phyloP scores from a whole-genome alignment of 495 filamentous ascomycete species.

The Letharia columbiana region DNA sequence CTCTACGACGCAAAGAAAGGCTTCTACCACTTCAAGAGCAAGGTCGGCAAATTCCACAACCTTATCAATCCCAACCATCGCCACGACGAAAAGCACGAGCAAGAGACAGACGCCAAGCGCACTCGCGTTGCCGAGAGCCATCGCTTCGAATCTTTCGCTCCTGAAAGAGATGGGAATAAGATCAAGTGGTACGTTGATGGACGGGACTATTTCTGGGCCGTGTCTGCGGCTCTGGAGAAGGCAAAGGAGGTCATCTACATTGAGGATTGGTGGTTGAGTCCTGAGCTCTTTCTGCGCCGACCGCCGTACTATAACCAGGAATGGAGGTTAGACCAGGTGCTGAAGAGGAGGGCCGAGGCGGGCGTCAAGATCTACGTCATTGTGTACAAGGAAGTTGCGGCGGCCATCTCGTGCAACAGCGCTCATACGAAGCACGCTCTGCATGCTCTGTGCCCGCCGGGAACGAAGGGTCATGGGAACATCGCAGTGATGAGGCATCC shows the following conservation, averaged over 20 bases:
- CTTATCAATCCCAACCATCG: conserved; percentile 83
- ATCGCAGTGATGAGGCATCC: conserved; percentile 87
- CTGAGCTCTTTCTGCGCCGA: conserved; percentile 82
- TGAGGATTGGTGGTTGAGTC: conserved; percentile 93
- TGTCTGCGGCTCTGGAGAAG: conserved; percentile 74
- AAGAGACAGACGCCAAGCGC: conserved; percentile 72
- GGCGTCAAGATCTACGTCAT: conserved; percentile 93
- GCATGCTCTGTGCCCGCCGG: conserved; percentile 69
- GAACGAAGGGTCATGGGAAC: conserved; percentile 71
- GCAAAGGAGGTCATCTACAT: conserved; percentile 94
- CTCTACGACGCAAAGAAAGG: conserved; percentile 41
- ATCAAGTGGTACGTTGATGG: conserved; percentile 98
- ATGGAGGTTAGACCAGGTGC: conserved; percentile 77
- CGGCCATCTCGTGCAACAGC: conserved; percentile 85
- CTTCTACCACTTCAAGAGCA: conserved; percentile 50
- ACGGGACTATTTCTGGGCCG: conserved; percentile 86
- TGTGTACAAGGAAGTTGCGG: conserved; percentile 83
- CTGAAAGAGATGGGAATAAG: conserved; percentile 71
- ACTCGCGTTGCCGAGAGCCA: conserved; percentile 62
- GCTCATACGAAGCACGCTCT: conserved; percentile 87
- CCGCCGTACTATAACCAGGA: conserved; percentile 73
- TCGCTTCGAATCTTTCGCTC: conserved; percentile 81
- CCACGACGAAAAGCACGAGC: conserved; percentile 89
- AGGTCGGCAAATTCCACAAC: conserved; percentile 61
- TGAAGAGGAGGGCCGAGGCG: conserved; percentile 81